These are phyloP conservation scores for Craterostigma plantagineum DNA, from an alignment of 257 asterid genomes.

Conservation along the genomic window DNA sequence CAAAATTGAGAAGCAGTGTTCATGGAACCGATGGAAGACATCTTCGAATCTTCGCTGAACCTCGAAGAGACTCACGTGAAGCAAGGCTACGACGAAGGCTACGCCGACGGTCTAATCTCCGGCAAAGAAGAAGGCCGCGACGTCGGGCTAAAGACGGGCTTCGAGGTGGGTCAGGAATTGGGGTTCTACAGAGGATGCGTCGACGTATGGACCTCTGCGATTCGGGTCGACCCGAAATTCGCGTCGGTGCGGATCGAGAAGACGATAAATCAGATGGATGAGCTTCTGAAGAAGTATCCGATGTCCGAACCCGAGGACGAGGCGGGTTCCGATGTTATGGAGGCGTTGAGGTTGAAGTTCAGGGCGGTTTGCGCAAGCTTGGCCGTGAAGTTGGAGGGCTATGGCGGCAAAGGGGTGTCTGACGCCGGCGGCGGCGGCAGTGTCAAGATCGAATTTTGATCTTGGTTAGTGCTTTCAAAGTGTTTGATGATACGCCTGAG, in stretches of 20 bases:
- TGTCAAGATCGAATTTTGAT: constrained; percentile 24
- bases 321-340: constrained; percentile 25
- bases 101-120: constrained; percentile 31
- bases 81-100: constrained; percentile 44
- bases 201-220: constrained; percentile 34
- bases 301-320: constrained; percentile 40
- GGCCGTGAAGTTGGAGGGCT: constrained; percentile 33
- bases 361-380: constrained; percentile 36
- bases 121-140: constrained; percentile 41
- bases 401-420: constrained; percentile 22
- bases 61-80: constrained; percentile 36
- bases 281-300: constrained; percentile 28
- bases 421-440: constrained; percentile 16
- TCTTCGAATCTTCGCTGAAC: constrained; percentile 30
- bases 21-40: constrained; percentile 31
- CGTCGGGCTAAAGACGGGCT: constrained; percentile 48
- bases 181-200: constrained; percentile 52
- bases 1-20: background rate
- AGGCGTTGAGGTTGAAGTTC: constrained; percentile 37
- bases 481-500: constrained; percentile 16
- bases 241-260: constrained; percentile 23
- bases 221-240: constrained; percentile 26
- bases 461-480: constrained; percentile 3
- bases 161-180: constrained; percentile 42
- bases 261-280: constrained; percentile 38